These are phyloP conservation scores for Pleurotus pulmonarius DNA, from an alignment of 768 basidiomycete species.

Conservation along the genomic window DNA sequence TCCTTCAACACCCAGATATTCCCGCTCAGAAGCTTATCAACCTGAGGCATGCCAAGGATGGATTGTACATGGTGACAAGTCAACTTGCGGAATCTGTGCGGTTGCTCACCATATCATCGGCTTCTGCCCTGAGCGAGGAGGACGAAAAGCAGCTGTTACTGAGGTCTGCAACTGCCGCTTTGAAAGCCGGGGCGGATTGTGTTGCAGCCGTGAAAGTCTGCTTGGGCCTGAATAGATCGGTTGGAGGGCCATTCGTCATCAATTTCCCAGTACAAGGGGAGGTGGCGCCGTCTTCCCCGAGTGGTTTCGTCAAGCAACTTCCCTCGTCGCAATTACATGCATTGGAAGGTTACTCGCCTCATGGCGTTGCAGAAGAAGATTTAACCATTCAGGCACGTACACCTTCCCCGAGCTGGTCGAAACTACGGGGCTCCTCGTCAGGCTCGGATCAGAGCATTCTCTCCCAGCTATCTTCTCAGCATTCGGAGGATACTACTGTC, in stretches of 20 bases:
- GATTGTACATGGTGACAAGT: slow-evolving; percentile 80
- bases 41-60: slow-evolving; percentile 71
- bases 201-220: slow-evolving; percentile 83
- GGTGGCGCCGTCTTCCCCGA: slow-evolving; percentile 39
- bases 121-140: slow-evolving; percentile 63
- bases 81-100: slow-evolving; percentile 87
- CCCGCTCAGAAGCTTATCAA: slow-evolving; percentile 57
- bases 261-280: slow-evolving; percentile 53
- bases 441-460: slow-evolving; percentile 49
- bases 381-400: slow-evolving; percentile 52
- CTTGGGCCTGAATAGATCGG: slow-evolving; percentile 49
- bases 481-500: slow-evolving; percentile 44
- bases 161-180: slow-evolving; percentile 81
- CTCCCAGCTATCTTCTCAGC: slow-evolving; percentile 42
- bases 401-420: slow-evolving; percentile 24
- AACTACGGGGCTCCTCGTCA: slow-evolving; percentile 37
- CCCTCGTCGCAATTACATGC: slow-evolving; percentile 31
- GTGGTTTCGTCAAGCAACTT: slow-evolving; percentile 40
- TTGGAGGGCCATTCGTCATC: slow-evolving; percentile 63
- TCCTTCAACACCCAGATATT: slow-evolving; percentile 73
- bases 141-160: slow-evolving; percentile 76
- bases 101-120: slow-evolving; percentile 54
- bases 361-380: slow-evolving; percentile 51
- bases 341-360: slow-evolving; percentile 32
- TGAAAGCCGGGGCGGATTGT: slow-evolving; percentile 87